Conservation (phyloP, 2,329 filamentous ascomycete genomes). For the Pseudogymnoascus sp. region DNA sequence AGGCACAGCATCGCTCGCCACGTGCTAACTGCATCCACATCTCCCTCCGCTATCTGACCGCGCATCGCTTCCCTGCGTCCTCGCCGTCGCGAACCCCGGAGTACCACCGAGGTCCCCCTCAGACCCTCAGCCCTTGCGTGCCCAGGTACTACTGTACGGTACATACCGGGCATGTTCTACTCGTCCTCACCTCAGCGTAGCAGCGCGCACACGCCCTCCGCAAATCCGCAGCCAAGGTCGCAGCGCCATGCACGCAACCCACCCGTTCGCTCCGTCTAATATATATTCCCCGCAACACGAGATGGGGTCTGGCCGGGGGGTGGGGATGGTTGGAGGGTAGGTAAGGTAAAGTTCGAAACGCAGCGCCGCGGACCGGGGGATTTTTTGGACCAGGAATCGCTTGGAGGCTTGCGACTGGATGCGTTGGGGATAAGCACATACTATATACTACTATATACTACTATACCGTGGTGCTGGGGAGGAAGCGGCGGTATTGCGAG, state of each 20-base stretch:
- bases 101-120: conserved; percentile 1
- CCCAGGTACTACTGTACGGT: background rate
- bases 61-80: background rate
- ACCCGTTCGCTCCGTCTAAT: conserved; percentile 2
- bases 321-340: background rate
- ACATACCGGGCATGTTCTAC: background rate
- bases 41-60: background rate
- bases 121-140: background rate
- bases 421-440: background rate
- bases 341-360: background rate
- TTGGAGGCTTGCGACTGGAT: background rate
- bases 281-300: background rate
- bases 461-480: background rate
- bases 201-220: conserved; percentile 2
- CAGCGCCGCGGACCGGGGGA: background rate
- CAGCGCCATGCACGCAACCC: conserved; percentile 5
- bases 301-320: background rate
- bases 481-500: background rate
- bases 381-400: background rate
- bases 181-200: background rate
- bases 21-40: conserved; percentile 9
- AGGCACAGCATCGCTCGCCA: conserved; percentile 6
- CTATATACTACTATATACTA: background rate
- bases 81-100: conserved; percentile 1
- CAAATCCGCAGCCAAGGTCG: background rate